Conservation (phyloP, 352 stramenopile species). For the Globisporangium nodosum region DNA sequence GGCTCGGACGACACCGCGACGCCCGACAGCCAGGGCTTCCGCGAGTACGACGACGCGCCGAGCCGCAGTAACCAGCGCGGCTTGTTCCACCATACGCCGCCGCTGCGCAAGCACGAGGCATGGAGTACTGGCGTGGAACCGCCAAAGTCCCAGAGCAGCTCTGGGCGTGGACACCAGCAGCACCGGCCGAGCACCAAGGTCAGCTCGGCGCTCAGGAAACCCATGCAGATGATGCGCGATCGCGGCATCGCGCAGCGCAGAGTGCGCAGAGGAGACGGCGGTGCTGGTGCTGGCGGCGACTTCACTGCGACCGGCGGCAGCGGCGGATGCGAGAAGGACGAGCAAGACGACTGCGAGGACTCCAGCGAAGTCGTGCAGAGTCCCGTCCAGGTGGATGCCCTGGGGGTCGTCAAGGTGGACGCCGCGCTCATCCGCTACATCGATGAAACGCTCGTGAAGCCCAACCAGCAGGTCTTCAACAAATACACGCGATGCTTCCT, state of each 20-base stretch:
- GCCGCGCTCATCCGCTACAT: conserved; percentile 72
- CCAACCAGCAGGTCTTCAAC: conserved; percentile 70
- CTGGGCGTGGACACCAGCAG: not conserved
- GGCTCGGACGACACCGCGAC: conserved; percentile 23
- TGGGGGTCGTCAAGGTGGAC: conserved; percentile 14
- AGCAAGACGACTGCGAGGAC: not conserved
- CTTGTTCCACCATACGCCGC: conserved; percentile 5
- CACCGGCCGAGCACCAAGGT: conserved; percentile 8
- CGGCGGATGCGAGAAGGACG: not conserved
- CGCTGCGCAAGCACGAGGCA: conserved; percentile 1
- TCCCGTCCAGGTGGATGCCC: not conserved
- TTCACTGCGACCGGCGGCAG: not conserved
- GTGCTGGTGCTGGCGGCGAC: not conserved
- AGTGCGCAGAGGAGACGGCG: not conserved
- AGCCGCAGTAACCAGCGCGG: not conserved
- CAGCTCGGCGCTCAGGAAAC: conserved; percentile 14
- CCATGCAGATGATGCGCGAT: conserved; percentile 19
- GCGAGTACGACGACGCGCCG: conserved; percentile 6
- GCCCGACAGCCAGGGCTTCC: conserved; percentile 18
- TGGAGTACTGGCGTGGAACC: not conserved
- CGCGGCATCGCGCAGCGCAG: conserved; percentile 7
- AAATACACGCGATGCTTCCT: conserved; percentile 78
- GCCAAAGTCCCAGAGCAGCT: not conserved
- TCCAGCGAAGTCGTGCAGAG: not conserved
- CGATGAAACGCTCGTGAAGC: conserved; percentile 65